Conservation (phyloP, 208 protist genomes). For the Tritrichomonas foetus region DNA sequence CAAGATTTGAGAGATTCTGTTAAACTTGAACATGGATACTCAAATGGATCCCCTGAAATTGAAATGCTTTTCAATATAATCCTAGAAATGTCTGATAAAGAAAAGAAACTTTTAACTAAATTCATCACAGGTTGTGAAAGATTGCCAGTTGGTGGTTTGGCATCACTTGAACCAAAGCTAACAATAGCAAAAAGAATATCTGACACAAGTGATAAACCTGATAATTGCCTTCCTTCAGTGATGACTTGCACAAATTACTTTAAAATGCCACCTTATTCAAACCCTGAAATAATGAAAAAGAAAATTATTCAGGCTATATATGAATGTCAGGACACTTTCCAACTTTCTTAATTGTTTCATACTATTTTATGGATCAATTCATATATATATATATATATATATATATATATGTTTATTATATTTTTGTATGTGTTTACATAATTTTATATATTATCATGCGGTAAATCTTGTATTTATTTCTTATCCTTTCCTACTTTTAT, state of each 20-base stretch:
- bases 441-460: too few species aligned
- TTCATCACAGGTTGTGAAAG: not conserved
- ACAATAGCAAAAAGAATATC: not conserved
- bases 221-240: not conserved
- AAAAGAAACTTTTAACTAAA: not conserved
- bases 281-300: not conserved
- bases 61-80: not conserved
- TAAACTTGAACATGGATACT: not conserved
- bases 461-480: too few species aligned
- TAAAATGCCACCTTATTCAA: not conserved
- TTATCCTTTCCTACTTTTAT: too few species aligned
- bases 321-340: too few species aligned
- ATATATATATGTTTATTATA: too few species aligned
- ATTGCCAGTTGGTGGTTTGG: not conserved
- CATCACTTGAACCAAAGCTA: not conserved
- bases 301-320: too few species aligned
- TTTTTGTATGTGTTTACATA: too few species aligned
- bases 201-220: not conserved
- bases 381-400: too few species aligned
- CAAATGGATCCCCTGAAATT: not conserved
- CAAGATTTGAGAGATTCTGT: not conserved
- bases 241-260: slow-evolving; percentile 35
- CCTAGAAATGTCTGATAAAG: not conserved
- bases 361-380: too few species aligned
- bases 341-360: too few species aligned